Conservation (phyloP, 768 basidiomycete genomes). For the Lepiota brunneoincarnata region DNA sequence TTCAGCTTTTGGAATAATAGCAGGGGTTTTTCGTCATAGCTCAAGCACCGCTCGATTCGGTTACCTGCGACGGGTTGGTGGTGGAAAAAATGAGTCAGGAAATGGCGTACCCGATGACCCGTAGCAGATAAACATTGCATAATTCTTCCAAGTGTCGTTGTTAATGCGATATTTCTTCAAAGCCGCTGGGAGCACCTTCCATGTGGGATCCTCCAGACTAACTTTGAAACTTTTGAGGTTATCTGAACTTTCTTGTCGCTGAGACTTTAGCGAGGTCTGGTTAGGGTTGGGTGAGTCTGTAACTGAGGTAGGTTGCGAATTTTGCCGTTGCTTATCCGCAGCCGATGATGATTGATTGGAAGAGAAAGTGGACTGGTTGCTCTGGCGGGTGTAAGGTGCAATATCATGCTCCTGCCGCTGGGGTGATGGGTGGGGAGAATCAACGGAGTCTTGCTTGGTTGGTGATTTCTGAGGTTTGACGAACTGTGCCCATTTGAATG, state of each 20-base stretch:
- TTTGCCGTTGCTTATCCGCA: conserved; percentile 29
- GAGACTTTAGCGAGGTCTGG: conserved; percentile 40
- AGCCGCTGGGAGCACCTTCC: conserved; percentile 97
- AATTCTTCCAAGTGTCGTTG: conserved; percentile 98
- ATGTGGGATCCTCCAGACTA: conserved; percentile 95
- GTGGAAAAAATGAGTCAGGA: conserved; percentile 1
- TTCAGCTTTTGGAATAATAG: conserved; percentile 97
- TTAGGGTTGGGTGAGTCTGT: conserved; percentile 27
- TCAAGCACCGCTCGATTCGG: conserved; percentile 88
- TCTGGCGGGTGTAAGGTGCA: conserved; percentile 35
- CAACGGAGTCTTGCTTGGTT: conserved; percentile 64
- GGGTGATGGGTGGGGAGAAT: conserved; percentile 80
- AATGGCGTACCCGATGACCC: conserved; percentile 73
- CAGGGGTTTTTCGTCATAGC: conserved; percentile 97
- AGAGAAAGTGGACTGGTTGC: conserved; percentile 25
- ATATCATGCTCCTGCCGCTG: conserved; percentile 74
- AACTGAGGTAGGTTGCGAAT: conserved; percentile 22
- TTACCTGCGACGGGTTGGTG: conserved; percentile 41
- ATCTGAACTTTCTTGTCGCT: conserved; percentile 63
- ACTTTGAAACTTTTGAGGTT: conserved; percentile 96
- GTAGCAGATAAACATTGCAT: conserved; percentile 99
- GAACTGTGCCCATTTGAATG: conserved; percentile 88
- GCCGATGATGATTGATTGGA: conserved; percentile 17
- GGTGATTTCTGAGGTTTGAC: conserved; percentile 77
- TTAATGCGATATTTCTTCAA: conserved; percentile 99